A percentile compares a stretch with the other conserved stretches of the same genome.
Evolutionary conservation across 108 stramenopile species (phyloP).

Genomic region (Cyclotella atomus): DNA sequence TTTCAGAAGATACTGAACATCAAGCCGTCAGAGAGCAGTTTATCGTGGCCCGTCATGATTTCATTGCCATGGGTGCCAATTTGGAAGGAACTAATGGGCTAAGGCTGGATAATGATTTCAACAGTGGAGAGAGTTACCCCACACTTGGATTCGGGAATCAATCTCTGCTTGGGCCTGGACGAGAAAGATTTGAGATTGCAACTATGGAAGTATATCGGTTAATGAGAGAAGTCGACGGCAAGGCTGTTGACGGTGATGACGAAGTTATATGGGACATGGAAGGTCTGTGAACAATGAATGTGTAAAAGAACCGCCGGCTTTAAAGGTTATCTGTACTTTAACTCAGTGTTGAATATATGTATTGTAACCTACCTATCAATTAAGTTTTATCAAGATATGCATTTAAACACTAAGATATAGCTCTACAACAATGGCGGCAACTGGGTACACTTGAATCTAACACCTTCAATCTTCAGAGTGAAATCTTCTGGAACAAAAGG

Average conservation of each 20-base stretch:
- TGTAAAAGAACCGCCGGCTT: background rate
- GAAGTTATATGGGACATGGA: constrained; percentile 15
- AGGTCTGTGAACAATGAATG: constrained; percentile 9
- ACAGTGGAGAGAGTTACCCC: constrained; percentile 62
- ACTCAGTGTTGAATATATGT: too few relatives aligned
- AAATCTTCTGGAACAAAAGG: background rate
- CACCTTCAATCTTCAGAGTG: background rate
- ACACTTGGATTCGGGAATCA: constrained; percentile 83
- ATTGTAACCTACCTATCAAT: too few relatives aligned
- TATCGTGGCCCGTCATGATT: constrained; percentile 66
- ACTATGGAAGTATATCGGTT: constrained; percentile 76
- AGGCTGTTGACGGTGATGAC: constrained; percentile 18
- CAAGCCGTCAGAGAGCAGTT: constrained; percentile 76
- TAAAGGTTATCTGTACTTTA: background rate
- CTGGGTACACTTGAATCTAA: background rate
- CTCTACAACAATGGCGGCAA: background rate
- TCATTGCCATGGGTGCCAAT: constrained; percentile 84
- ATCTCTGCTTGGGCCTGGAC: constrained; percentile 52
- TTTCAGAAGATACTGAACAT: constrained; percentile 37
- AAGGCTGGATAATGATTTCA: constrained; percentile 82
- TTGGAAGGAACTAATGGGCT: constrained; percentile 66
- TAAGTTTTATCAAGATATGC: too few relatives aligned
- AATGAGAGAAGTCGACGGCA: constrained; percentile 43
- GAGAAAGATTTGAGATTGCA: constrained; percentile 71
- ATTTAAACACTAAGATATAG: too few relatives aligned